Percentiles rank a stretch among this genome's conserved stretches.
phyloP scores from a whole-genome alignment of 208 protist genomes.

The Blastocrithidia nonstop region DNA sequence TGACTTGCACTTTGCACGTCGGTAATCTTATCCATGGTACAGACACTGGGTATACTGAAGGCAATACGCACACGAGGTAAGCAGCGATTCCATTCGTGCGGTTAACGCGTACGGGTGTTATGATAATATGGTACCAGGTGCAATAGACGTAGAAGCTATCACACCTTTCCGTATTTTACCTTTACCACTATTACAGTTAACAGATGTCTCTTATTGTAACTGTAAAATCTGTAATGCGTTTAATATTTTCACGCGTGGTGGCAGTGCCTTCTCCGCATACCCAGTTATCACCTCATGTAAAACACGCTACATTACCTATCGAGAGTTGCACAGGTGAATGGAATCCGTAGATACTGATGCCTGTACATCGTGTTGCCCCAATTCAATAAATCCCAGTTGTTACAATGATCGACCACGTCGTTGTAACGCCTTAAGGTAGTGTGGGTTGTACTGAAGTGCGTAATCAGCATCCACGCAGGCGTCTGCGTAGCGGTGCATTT shows the following conservation, averaged over 20 bases:
- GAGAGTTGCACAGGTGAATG: slow-evolving; percentile 15
- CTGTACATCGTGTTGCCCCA: slow-evolving; percentile 35
- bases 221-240: slow-evolving; percentile 9
- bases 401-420: slow-evolving; percentile 50
- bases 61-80: slow-evolving; percentile 65
- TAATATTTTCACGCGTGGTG: slow-evolving; percentile 13
- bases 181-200: no score
- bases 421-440: slow-evolving; percentile 64
- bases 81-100: slow-evolving; percentile 43
- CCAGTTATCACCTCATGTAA: slow-evolving; percentile 14
- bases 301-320: slow-evolving; percentile 19
- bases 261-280: slow-evolving; percentile 9
- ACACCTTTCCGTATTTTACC: slow-evolving; percentile 22
- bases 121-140: slow-evolving; percentile 17
- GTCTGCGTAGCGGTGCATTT: slow-evolving; percentile 28
- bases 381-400: slow-evolving; percentile 32
- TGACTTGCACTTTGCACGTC: slow-evolving; percentile 20
- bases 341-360: slow-evolving; percentile 25
- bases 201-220: not conserved
- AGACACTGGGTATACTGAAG: slow-evolving; percentile 52
- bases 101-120: slow-evolving; percentile 53
- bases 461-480: slow-evolving; percentile 49
- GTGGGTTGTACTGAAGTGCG: slow-evolving; percentile 20
- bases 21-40: slow-evolving; percentile 48
- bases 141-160: slow-evolving; percentile 19